Evolutionary conservation across 129 eudicot species (phyloP).

Genomic region (Chrysanthemum lavandulifolium): DNA sequence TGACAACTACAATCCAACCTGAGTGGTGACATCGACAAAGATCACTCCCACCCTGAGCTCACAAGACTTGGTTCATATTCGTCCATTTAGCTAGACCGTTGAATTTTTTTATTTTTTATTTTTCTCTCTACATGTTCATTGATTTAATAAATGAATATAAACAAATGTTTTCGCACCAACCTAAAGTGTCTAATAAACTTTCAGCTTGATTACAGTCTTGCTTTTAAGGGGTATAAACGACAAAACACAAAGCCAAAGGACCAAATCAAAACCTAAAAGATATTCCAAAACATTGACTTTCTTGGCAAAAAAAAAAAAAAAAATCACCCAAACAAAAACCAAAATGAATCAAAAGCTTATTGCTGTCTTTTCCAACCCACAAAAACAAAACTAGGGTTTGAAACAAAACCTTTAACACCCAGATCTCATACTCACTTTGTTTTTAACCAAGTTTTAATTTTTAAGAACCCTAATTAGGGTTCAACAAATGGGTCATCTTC

Average conservation of each 20-base stretch:
- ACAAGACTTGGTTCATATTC: too few species aligned
- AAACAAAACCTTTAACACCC: slow-evolving; percentile 21
- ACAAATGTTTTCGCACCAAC: too few species aligned
- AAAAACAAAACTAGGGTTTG: slow-evolving; percentile 33
- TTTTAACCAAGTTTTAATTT: not conserved
- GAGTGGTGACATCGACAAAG: too few species aligned
- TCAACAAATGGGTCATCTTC: slow-evolving; percentile 57
- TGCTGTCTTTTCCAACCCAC: slow-evolving; percentile 27
- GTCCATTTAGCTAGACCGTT: too few species aligned
- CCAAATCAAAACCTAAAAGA: slow-evolving; percentile 2
- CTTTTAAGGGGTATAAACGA: not conserved
- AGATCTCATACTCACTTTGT: slow-evolving; percentile 3
- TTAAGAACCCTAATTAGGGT: slow-evolving; percentile 40
- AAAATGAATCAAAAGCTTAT: slow-evolving; percentile 19
- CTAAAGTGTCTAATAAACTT: too few species aligned
- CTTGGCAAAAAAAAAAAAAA: not conserved
- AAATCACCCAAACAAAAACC: not conserved
- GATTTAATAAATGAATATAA: too few species aligned
- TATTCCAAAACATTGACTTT: slow-evolving; percentile 17
- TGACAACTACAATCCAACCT: too few species aligned
- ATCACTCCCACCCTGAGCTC: too few species aligned
- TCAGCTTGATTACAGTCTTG: too few species aligned
- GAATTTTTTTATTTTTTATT: too few species aligned
- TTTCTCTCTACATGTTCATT: too few species aligned
- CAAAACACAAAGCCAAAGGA: slow-evolving; percentile 11